Evolutionary conservation across 768 basidiomycete species (phyloP).

Genomic region (Sporobolomyces roseus): DNA sequence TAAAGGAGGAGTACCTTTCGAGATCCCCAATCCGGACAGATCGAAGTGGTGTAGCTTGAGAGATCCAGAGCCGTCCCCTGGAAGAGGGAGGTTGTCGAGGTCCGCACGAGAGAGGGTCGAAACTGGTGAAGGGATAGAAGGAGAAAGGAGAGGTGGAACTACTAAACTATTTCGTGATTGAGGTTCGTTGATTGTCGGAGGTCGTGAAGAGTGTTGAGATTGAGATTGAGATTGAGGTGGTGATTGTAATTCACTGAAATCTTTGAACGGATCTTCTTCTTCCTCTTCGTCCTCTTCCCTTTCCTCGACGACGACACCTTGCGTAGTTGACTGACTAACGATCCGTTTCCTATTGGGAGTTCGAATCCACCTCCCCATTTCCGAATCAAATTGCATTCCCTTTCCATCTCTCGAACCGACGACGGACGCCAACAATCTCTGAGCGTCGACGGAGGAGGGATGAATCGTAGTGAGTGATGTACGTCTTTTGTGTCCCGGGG

Average conservation of each 20-base stretch:
- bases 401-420: conserved; percentile 44
- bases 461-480: conserved; percentile 47
- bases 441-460: conserved; percentile 44
- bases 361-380: conserved; percentile 48
- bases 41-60: not conserved
- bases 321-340: conserved; percentile 17
- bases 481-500: conserved; percentile 2
- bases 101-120: not conserved
- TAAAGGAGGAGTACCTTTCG: conserved; percentile 28
- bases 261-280: conserved; percentile 35
- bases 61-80: conserved; percentile 21
- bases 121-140: not conserved
- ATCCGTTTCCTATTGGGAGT: conserved; percentile 20
- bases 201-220: too few relatives aligned
- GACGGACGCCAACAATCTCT: conserved; percentile 44
- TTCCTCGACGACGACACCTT: conserved; percentile 40
- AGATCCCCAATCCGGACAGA: conserved; percentile 35
- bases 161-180: too few relatives aligned
- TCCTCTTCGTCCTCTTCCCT: conserved; percentile 39
- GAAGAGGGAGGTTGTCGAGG: conserved; percentile 17
- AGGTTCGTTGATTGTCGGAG: not conserved
- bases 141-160: too few relatives aligned
- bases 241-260: conserved; percentile 23
- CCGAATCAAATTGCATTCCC: conserved; percentile 49
- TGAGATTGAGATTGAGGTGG: not conserved